Conservation (phyloP, 768 basidiomycete genomes). For the Russula ochroleuca region DNA sequence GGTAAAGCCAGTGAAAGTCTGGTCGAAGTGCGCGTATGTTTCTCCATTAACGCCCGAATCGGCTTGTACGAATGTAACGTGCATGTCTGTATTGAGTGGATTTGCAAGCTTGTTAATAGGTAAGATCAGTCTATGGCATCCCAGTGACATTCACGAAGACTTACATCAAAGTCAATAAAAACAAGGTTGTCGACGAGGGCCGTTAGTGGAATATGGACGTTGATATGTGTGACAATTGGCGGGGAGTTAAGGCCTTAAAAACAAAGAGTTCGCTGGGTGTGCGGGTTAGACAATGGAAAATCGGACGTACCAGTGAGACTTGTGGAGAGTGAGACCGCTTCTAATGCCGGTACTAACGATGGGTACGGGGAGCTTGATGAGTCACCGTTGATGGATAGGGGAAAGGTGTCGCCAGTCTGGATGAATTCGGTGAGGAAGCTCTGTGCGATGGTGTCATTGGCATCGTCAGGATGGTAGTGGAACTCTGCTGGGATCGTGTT, state of each 20-base stretch:
- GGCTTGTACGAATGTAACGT: constrained; percentile 53
- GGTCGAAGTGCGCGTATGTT: constrained; percentile 56
- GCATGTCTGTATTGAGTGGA: constrained; percentile 54
- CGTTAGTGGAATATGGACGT: constrained; percentile 49
- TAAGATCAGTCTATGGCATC: constrained; percentile 1
- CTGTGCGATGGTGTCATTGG: constrained; percentile 64
- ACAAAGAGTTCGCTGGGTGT: neutral
- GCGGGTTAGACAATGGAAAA: neutral
- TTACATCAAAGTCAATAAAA: constrained; percentile 53
- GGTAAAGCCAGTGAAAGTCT: constrained; percentile 51
- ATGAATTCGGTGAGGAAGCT: constrained; percentile 58
- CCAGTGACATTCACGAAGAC: constrained; percentile 22
- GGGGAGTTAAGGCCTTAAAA: constrained; percentile 46
- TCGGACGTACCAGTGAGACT: constrained; percentile 42
- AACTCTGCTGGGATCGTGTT: constrained; percentile 56
- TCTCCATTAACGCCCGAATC: constrained; percentile 49
- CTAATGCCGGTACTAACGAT: constrained; percentile 53
- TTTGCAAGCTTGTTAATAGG: constrained; percentile 45
- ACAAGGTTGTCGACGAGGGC: constrained; percentile 50
- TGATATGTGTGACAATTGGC: constrained; percentile 53
- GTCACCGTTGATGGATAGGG: constrained; percentile 59
- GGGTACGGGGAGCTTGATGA: constrained; percentile 54
- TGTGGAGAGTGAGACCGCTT: constrained; percentile 48
- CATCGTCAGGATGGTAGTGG: constrained; percentile 59
- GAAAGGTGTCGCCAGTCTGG: constrained; percentile 45